These are phyloP conservation scores for Voacanga thouarsii DNA, from an alignment of 257 asterid genomes.

Conservation along the genomic window DNA sequence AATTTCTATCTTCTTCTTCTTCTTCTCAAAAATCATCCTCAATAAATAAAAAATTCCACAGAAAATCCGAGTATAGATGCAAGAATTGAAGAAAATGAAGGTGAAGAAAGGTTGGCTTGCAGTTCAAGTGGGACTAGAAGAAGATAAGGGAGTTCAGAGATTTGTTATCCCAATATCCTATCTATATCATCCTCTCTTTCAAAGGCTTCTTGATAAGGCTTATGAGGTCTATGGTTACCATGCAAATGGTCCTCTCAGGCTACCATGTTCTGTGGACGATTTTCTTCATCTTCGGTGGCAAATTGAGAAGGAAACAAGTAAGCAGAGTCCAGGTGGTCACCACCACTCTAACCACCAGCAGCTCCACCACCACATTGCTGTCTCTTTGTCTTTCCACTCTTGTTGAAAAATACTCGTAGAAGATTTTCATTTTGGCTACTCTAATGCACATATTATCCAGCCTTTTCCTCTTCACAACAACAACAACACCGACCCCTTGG, in stretches of 20 bases:
- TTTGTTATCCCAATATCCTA: conserved; percentile 12
- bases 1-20: background rate
- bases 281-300: conserved; percentile 9
- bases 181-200: conserved; percentile 12
- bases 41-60: no score
- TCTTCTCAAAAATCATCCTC: background rate
- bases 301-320: conserved; percentile 6
- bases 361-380: conserved; percentile 1
- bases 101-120: conserved; percentile 17
- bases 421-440: no score
- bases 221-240: conserved; percentile 15
- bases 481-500: no score
- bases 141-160: background rate
- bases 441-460: no score
- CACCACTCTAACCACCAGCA: background rate
- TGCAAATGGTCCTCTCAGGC: conserved; percentile 11
- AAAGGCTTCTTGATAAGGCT: conserved; percentile 14
- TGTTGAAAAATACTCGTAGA: background rate
- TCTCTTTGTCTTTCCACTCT: conserved; percentile 2
- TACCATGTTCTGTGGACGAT: conserved; percentile 12
- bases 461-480: no score
- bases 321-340: background rate
- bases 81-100: conserved; percentile 5
- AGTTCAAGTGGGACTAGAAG: conserved; percentile 13
- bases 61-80: background rate